phyloP scores from a whole-genome alignment of 2,329 filamentous ascomycete species.

The Aspergillus sp. region DNA sequence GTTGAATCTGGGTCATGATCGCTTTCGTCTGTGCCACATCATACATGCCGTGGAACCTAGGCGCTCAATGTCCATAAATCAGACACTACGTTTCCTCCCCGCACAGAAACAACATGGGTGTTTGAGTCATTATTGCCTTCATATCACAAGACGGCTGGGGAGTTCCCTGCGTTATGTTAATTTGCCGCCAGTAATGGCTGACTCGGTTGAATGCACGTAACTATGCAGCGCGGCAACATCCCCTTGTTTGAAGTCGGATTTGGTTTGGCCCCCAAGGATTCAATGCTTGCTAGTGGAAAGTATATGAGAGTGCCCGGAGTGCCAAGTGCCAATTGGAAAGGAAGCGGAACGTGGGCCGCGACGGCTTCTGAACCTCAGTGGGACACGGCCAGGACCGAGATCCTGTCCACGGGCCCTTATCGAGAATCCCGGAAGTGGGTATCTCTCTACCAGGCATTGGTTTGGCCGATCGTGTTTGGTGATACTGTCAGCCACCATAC shows the following conservation, averaged over 20 bases:
- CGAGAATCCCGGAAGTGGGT: no score
- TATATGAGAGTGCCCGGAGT: not conserved
- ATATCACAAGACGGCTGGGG: not conserved
- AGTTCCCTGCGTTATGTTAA: not conserved
- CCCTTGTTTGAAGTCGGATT: not conserved
- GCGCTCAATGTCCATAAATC: not conserved
- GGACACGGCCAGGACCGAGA: no score
- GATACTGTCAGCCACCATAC: no score
- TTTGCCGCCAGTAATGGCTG: not conserved
- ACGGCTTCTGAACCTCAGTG: no score
- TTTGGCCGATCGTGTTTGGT: no score
- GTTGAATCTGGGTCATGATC: not conserved
- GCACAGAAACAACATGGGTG: not conserved
- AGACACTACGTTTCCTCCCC: not conserved
- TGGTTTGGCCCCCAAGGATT: not conserved
- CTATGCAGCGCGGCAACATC: no score
- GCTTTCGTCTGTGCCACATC: not conserved
- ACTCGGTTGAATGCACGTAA: not conserved
- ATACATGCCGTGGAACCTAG: slow-evolving; percentile 6
- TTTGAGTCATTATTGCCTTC: not conserved
- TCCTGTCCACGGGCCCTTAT: no score
- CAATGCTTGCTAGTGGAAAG: not conserved
- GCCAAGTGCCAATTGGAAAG: not conserved
- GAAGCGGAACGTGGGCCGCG: not conserved
- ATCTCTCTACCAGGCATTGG: no score